Percentiles rank a stretch among this genome's conserved stretches.
Evolutionary conservation across 2,329 filamentous ascomycete genomes (phyloP).

Genomic region (Cladosporium oxysporum): DNA sequence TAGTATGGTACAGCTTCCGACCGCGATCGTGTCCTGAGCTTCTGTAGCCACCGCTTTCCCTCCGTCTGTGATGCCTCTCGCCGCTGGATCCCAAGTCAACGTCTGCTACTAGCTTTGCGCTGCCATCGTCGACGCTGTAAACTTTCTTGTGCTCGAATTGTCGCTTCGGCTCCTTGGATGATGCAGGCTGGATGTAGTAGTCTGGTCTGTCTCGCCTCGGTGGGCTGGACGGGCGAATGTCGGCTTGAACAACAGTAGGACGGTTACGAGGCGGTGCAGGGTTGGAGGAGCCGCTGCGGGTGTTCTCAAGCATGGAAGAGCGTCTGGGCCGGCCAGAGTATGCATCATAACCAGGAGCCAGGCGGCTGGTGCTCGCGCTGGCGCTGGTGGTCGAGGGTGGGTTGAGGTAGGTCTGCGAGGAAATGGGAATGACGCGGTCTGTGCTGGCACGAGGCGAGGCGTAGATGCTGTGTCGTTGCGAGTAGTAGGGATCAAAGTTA

Average conservation of each 20-base stretch:
- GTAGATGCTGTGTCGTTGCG: conserved; percentile 32
- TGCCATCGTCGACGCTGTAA: conserved; percentile 50
- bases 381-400: conserved; percentile 23
- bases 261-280: conserved; percentile 36
- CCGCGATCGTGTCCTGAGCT: conserved; percentile 29
- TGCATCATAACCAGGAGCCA: conserved; percentile 42
- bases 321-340: conserved; percentile 49
- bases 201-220: conserved; percentile 37
- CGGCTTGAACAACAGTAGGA: conserved; percentile 38
- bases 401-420: conserved; percentile 39
- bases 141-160: conserved; percentile 48
- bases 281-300: conserved; percentile 35
- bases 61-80: conserved; percentile 40
- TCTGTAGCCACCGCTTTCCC: conserved; percentile 33
- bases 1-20: conserved; percentile 35
- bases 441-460: conserved; percentile 37
- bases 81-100: conserved; percentile 42
- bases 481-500: conserved; percentile 35
- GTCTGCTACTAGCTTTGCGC: conserved; percentile 40
- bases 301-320: conserved; percentile 44
- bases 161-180: conserved; percentile 34
- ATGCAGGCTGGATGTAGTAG: conserved; percentile 42
- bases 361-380: conserved; percentile 21
- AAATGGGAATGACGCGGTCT: conserved; percentile 41
- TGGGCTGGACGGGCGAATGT: conserved; percentile 45